Evolutionary conservation across 1,284 basidiomycete species (phyloP).

Genomic region (Ceratobasidium sp.): DNA sequence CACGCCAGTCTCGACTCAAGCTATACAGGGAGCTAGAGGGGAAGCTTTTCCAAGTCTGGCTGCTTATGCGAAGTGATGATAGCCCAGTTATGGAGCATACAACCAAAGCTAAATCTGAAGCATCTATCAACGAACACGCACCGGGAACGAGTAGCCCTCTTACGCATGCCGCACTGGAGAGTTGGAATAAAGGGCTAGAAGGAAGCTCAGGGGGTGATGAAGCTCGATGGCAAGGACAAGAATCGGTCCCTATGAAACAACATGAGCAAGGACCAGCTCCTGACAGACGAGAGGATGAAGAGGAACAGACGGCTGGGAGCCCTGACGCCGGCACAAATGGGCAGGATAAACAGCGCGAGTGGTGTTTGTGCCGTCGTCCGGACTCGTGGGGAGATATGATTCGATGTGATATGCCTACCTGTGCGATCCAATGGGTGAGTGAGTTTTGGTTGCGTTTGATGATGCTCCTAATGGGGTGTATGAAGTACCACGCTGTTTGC

Average conservation of each 20-base stretch:
- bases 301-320: slow-evolving; percentile 10
- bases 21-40: too few species aligned
- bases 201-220: slow-evolving; percentile 23
- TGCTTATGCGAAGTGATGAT: too few species aligned
- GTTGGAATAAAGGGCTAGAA: slow-evolving; percentile 27
- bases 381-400: slow-evolving; percentile 36
- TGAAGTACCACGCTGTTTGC: slow-evolving; percentile 26
- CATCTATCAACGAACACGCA: neutral
- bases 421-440: slow-evolving; percentile 39
- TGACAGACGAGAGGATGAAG: neutral
- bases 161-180: slow-evolving; percentile 32
- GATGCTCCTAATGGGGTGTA: neutral
- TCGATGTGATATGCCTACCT: slow-evolving; percentile 36
- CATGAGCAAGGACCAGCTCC: neutral
- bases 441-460: neutral
- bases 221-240: slow-evolving; percentile 38
- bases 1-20: too few species aligned
- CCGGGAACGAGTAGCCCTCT: slow-evolving; percentile 21
- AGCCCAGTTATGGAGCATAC: too few species aligned
- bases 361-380: slow-evolving; percentile 37
- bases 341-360: slow-evolving; percentile 33
- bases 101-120: too few species aligned
- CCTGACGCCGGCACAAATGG: neutral
- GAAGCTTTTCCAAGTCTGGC: too few species aligned
- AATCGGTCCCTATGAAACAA: slow-evolving; percentile 34